phyloP scores from a whole-genome alignment of 2,329 filamentous ascomycete species.

The Cercospora zeae-maydis region DNA sequence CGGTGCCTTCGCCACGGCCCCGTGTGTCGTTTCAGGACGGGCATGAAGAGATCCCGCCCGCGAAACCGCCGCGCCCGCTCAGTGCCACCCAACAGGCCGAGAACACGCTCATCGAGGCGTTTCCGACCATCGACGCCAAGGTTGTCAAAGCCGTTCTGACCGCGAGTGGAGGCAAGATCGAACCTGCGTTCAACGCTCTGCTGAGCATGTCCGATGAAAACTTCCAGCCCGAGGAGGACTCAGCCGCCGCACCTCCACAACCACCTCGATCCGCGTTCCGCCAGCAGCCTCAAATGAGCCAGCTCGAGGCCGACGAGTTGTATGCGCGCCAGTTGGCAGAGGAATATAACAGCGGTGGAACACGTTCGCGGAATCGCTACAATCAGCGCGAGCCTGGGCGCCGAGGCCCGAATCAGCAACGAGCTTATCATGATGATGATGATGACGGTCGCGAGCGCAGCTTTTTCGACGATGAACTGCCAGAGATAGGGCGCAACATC shows the following conservation, averaged over 20 bases:
- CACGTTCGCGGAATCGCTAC: constrained; percentile 28
- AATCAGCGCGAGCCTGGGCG: constrained; percentile 38
- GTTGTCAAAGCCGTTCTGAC: constrained; percentile 85
- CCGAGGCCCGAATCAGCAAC: constrained; percentile 41
- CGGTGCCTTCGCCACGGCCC: constrained; percentile 42
- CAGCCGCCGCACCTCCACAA: constrained; percentile 53
- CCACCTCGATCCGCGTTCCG: constrained; percentile 80
- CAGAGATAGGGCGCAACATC: constrained; percentile 87
- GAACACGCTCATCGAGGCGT: constrained; percentile 86
- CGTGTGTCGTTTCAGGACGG: constrained; percentile 48
- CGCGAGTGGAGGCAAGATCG: constrained; percentile 81
- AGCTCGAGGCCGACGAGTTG: constrained; percentile 84
- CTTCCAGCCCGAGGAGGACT: constrained; percentile 46
- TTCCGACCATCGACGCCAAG: constrained; percentile 73
- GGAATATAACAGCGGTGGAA: constrained; percentile 61
- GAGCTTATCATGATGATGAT: constrained; percentile 48
- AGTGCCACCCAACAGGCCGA: constrained; percentile 81
- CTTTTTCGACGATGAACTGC: constrained; percentile 94
- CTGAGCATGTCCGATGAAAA: constrained; percentile 61
- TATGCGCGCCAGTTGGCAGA: constrained; percentile 91
- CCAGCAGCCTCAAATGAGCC: constrained; percentile 60
- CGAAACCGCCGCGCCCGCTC: constrained; percentile 80
- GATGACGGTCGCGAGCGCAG: constrained; percentile 72
- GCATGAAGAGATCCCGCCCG: constrained; percentile 56
- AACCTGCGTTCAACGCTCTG: constrained; percentile 92